A percentile compares a stretch with the other conserved stretches of the same genome.
phyloP scores from a whole-genome alignment of 176 grass and related monocot genomes.

The Thinopyrum elongatum region DNA sequence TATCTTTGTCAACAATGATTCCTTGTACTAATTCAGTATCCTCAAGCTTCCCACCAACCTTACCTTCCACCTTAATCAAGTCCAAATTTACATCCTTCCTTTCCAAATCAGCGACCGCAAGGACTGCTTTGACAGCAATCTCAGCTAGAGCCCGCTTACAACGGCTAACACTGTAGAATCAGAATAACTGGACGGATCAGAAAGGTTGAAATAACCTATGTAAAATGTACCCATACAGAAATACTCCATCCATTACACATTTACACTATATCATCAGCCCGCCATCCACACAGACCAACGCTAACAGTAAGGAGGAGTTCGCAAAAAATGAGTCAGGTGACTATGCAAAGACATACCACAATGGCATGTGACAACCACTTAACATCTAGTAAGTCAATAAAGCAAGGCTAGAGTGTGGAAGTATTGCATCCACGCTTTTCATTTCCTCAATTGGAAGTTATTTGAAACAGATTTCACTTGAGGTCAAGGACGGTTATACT shows the following conservation, averaged over 20 bases:
- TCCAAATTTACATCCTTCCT: constrained; percentile 98
- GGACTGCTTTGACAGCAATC: constrained; percentile 93
- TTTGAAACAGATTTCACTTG: background rate
- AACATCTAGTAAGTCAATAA: background rate
- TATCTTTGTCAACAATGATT: constrained; percentile 96
- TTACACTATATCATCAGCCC: background rate
- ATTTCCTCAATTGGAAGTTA: background rate
- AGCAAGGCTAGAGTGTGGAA: background rate
- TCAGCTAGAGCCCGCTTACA: constrained; percentile 76
- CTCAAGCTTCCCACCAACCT: constrained; percentile 93
- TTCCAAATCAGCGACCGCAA: constrained; percentile 93
- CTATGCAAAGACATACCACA: background rate
- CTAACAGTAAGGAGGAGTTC: background rate
- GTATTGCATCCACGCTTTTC: background rate
- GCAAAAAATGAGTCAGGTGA: background rate
- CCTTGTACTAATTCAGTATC: constrained; percentile 91
- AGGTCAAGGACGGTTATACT: background rate
- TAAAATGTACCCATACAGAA: background rate
- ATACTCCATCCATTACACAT: background rate
- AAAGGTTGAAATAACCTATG: background rate
- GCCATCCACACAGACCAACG: background rate
- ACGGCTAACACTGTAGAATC: constrained; percentile 64
- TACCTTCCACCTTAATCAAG: constrained; percentile 97
- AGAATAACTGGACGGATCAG: constrained; percentile 8
- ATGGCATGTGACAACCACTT: background rate